These are phyloP conservation scores for Mimosa pudica DNA, from an alignment of 306 rosid species.

Conservation along the genomic window DNA sequence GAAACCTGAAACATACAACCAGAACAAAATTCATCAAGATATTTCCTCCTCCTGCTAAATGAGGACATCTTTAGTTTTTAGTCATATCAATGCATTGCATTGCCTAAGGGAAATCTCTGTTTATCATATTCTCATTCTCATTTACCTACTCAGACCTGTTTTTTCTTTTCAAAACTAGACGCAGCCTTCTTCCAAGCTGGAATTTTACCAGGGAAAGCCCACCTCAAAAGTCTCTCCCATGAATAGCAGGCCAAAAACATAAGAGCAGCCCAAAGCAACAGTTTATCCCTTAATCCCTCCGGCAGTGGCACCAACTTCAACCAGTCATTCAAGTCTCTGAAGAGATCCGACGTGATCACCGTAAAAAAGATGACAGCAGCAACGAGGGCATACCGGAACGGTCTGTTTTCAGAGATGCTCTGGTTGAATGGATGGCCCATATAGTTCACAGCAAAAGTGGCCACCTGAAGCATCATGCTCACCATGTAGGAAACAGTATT, in stretches of 20 bases:
- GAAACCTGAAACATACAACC: constrained; percentile 21
- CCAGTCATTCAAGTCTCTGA: constrained; percentile 82
- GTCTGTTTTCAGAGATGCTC: constrained; percentile 88
- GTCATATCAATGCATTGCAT: constrained; percentile 32
- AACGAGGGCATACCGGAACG: constrained; percentile 73
- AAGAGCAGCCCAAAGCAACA: constrained; percentile 81
- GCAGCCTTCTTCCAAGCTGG: constrained; percentile 92
- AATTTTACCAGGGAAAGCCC: constrained; percentile 91
- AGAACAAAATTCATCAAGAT: constrained; percentile 34
- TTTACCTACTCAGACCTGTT: constrained; percentile 51
- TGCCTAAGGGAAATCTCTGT: constrained; percentile 22
- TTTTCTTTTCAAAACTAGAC: constrained; percentile 70
- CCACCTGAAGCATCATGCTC: constrained; percentile 99
- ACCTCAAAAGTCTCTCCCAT: constrained; percentile 88
- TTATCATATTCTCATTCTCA: not conserved
- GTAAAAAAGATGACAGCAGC: constrained; percentile 80
- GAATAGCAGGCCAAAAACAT: constrained; percentile 82
- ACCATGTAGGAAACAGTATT: constrained; percentile 99
- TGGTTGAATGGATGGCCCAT: constrained; percentile 99
- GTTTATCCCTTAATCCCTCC: constrained; percentile 73
- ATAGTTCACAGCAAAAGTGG: constrained; percentile 98
- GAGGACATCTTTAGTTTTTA: constrained; percentile 19
- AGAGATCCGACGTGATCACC: constrained; percentile 81
- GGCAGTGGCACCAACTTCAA: constrained; percentile 95
- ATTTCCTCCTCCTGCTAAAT: constrained; percentile 18